phyloP scores from a whole-genome alignment of 768 basidiomycete species.

The Kwoniella dendrophila region DNA sequence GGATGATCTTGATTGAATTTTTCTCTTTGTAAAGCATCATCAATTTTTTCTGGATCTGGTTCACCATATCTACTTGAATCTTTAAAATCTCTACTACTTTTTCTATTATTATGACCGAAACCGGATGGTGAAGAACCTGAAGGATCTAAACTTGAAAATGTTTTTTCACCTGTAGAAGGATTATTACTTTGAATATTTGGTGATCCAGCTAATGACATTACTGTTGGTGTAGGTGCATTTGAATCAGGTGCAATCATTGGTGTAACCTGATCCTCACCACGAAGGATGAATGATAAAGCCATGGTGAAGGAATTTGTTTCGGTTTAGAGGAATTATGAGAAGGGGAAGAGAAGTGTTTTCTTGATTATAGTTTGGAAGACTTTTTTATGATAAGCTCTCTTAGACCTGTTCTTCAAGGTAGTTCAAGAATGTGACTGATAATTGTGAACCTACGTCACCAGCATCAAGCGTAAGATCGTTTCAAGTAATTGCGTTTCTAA shows the following conservation, averaged over 20 bases:
- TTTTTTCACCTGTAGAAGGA: conserved; percentile 3
- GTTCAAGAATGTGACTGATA: too few relatives aligned
- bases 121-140: not conserved
- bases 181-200: conserved; percentile 2
- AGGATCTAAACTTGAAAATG: conserved; percentile 15
- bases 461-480: not conserved
- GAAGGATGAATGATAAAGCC: conserved; percentile 29
- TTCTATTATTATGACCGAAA: not conserved
- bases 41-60: conserved; percentile 2
- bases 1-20: conserved; percentile 30
- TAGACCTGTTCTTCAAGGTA: too few relatives aligned
- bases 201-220: conserved; percentile 8
- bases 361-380: too few relatives aligned
- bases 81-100: not conserved
- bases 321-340: not conserved
- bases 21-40: conserved; percentile 12
- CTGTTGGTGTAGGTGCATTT: conserved; percentile 19
- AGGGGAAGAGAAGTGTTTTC: not conserved
- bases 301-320: conserved; percentile 12
- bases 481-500: too few relatives aligned
- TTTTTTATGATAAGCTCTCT: too few relatives aligned
- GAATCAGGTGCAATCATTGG: conserved; percentile 24
- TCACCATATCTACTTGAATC: not conserved
- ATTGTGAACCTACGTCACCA: not conserved
- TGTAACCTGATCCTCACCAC: conserved; percentile 21